These are phyloP conservation scores for Cokeromyces recurvatus DNA, from an alignment of 371 early-diverging fungal species.

Conservation along the genomic window DNA sequence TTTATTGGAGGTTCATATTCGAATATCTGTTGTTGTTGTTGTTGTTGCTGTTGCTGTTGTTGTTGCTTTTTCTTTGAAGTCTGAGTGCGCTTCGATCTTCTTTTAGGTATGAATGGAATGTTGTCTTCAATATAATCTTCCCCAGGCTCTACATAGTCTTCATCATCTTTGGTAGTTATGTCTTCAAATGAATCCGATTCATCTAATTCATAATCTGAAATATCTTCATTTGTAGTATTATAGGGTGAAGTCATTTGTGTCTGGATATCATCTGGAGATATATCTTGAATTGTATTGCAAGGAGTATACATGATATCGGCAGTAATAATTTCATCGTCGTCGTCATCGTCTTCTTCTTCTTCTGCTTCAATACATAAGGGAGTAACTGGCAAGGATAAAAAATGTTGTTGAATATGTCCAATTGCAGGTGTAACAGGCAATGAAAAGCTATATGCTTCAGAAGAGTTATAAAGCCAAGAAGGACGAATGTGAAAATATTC, in stretches of 20 bases:
- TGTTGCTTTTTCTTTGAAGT: not conserved
- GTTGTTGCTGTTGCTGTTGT: not conserved
- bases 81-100: not conserved
- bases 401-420: not conserved
- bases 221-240: not conserved
- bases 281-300: not conserved
- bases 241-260: not conserved
- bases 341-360: not conserved
- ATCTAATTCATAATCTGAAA: not conserved
- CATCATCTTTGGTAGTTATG: constrained; percentile 6
- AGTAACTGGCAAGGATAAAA: constrained; percentile 13
- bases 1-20: too few relatives aligned
- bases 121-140: too few relatives aligned
- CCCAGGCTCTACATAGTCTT: not conserved
- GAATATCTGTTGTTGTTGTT: too few relatives aligned
- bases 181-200: not conserved
- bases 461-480: not conserved
- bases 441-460: not conserved
- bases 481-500: constrained; percentile 19
- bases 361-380: constrained; percentile 9
- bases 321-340: not conserved
- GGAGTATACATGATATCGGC: not conserved
- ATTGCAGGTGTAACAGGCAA: constrained; percentile 14
- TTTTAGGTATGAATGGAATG: not conserved
- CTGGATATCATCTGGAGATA: not conserved